Conservation (phyloP, 768 basidiomycete species). For the Gymnopilus junonius region DNA sequence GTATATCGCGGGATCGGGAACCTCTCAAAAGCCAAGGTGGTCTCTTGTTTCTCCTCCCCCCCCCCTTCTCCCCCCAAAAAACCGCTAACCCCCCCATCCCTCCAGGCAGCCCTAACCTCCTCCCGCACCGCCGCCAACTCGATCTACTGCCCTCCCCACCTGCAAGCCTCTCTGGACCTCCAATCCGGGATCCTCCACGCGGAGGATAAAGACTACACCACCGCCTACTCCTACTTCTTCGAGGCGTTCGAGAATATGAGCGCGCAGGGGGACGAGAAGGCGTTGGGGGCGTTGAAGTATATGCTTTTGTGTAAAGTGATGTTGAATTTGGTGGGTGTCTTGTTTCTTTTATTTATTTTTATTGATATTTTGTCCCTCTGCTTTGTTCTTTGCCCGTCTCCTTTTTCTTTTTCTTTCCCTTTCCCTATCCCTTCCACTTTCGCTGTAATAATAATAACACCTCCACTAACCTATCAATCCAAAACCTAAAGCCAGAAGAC, state of each 20-base stretch:
- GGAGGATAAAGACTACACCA: constrained; percentile 97
- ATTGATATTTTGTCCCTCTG: neutral
- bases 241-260: constrained; percentile 93
- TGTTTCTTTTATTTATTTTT: neutral
- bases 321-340: constrained; percentile 64
- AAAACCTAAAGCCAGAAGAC: constrained; percentile 77
- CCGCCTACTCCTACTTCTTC: constrained; percentile 96
- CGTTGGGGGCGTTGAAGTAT: constrained; percentile 91
- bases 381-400: neutral
- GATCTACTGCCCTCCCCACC: constrained; percentile 77
- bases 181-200: constrained; percentile 84
- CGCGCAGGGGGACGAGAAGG: constrained; percentile 70
- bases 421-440: neutral
- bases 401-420: neutral
- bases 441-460: neutral
- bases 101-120: constrained; percentile 83
- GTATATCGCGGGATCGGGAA: constrained; percentile 92
- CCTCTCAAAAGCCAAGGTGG: constrained; percentile 88
- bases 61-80: no score
- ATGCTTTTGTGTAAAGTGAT: constrained; percentile 99
- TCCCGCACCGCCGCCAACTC: constrained; percentile 93
- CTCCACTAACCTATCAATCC: no score
- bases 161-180: constrained; percentile 44
- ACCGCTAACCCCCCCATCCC: neutral
- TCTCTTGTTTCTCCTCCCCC: no score